Conservation (phyloP, 108 stramenopile species). For the Fistulifera solaris region DNA sequence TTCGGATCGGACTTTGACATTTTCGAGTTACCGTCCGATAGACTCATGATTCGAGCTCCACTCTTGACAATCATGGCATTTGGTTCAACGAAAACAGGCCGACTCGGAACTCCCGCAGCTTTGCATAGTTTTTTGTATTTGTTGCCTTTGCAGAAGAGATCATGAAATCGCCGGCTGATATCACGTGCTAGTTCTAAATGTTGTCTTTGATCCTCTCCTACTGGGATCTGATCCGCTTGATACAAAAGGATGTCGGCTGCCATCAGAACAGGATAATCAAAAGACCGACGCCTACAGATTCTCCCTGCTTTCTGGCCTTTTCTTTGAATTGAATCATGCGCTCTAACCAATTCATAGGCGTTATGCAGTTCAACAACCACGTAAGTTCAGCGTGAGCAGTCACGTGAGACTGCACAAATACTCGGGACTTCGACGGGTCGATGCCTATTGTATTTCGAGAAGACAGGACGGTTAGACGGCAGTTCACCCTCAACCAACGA, state of each 20-base stretch:
- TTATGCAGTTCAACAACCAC: constrained; percentile 96
- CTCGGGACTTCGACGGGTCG: constrained; percentile 76
- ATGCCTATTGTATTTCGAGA: constrained; percentile 58
- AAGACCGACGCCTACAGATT: constrained; percentile 88
- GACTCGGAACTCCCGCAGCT: constrained; percentile 64
- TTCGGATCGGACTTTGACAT: constrained; percentile 96
- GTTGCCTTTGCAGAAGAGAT: constrained; percentile 84
- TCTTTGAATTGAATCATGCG: constrained; percentile 99
- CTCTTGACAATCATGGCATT: constrained; percentile 92
- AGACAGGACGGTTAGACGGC: too few relatives aligned
- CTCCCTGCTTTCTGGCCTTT: constrained; percentile 87
- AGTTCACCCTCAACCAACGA: too few relatives aligned
- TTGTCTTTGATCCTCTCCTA: constrained; percentile 98
- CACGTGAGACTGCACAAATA: constrained; percentile 96
- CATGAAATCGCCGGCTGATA: constrained; percentile 92
- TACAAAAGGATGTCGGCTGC: constrained; percentile 98
- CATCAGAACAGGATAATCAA: constrained; percentile 98
- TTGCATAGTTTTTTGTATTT: constrained; percentile 81
- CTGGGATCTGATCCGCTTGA: constrained; percentile 94
- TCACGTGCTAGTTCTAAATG: constrained; percentile 98
- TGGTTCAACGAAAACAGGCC: constrained; percentile 86
- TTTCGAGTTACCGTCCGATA: constrained; percentile 91
- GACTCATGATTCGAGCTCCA: constrained; percentile 96
- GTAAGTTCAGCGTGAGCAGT: constrained; percentile 93
- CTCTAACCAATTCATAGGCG: constrained; percentile 98